Conservation (phyloP, 2,329 filamentous ascomycete genomes). For the Exserohilum rostratum region DNA sequence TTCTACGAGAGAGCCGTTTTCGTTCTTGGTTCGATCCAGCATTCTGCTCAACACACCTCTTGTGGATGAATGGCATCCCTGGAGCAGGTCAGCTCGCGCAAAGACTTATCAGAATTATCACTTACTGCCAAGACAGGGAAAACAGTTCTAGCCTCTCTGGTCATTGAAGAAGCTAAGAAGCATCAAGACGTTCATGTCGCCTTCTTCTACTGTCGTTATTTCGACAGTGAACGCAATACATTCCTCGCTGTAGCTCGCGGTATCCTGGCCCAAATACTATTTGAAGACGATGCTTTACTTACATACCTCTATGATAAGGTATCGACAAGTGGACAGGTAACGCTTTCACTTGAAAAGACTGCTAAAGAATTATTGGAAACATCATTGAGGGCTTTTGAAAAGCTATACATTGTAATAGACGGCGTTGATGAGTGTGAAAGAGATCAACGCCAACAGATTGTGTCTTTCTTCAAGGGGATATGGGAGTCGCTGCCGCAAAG, state of each 20-base stretch:
- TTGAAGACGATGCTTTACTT: not conserved
- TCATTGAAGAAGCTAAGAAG: constrained; percentile 27
- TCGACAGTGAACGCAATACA: constrained; percentile 12
- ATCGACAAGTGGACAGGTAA: constrained; percentile 1
- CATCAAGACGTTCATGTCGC: constrained; percentile 11
- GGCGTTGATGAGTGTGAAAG: constrained; percentile 52
- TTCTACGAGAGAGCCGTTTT: constrained; percentile 27
- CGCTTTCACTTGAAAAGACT: not conserved
- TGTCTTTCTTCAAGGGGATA: constrained; percentile 20
- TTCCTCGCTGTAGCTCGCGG: constrained; percentile 2
- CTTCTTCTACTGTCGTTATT: constrained; percentile 33
- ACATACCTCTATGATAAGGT: not conserved
- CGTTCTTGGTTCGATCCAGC: constrained; percentile 23
- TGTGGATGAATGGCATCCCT: constrained; percentile 25
- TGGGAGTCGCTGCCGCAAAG: constrained; percentile 17
- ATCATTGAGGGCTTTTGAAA: constrained; percentile 29
- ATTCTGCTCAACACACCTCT: constrained; percentile 10
- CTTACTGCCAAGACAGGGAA: constrained; percentile 25
- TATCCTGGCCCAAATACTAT: constrained; percentile 2
- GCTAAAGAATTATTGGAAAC: constrained; percentile 11
- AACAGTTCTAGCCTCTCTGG: constrained; percentile 34
- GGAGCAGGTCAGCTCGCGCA: constrained; percentile 13
- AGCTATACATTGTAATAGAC: constrained; percentile 34
- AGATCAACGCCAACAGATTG: constrained; percentile 27
- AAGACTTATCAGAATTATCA: not conserved